Conservation (phyloP, 371 early-diverging fungal genomes). For the Circinella minor region DNA sequence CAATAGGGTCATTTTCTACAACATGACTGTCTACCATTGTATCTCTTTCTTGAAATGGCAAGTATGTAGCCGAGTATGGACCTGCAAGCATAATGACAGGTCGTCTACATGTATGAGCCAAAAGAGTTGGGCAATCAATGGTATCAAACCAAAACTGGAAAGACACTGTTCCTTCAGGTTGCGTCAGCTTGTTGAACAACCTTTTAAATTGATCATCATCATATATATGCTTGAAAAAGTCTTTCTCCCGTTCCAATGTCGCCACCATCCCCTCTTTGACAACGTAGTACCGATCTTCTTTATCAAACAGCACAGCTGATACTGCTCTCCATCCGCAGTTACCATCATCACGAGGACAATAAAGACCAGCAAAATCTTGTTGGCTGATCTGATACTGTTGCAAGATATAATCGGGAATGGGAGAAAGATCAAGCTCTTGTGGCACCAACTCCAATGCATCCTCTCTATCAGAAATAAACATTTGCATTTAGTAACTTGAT, state of each 20-base stretch:
- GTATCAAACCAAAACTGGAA: not conserved
- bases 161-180: not conserved
- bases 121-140: not conserved
- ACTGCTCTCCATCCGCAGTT: not conserved
- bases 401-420: no score
- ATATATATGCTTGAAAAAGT: not conserved
- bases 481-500: no score
- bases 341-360: not conserved
- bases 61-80: no score
- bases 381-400: no score
- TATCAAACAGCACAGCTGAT: not conserved
- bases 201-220: not conserved
- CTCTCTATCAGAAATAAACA: no score
- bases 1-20: no score
- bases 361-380: not conserved
- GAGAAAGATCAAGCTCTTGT: no score
- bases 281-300: not conserved
- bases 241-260: not conserved
- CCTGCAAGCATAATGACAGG: not conserved
- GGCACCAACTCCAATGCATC: no score
- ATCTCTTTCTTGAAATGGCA: no score
- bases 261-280: not conserved
- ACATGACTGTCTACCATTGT: no score
- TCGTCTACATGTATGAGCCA: not conserved
- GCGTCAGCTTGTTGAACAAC: not conserved